Percentiles rank a stretch among this genome's conserved stretches.
Conservation (phyloP, 139 green algal genomes). For the Picochlorum sp. region DNA sequence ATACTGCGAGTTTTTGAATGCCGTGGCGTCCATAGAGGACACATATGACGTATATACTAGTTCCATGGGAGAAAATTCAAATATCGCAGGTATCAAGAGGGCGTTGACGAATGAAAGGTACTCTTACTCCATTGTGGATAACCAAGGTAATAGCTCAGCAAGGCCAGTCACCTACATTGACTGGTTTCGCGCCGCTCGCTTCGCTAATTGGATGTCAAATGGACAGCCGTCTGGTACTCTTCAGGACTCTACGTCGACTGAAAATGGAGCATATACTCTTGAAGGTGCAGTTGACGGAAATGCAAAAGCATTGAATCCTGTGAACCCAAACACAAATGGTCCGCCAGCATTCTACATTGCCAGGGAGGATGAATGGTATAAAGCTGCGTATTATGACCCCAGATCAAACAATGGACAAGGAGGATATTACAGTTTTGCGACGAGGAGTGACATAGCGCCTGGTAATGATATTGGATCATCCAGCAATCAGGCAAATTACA, state of each 20-base stretch:
- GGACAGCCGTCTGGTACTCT: neutral
- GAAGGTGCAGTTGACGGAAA: neutral
- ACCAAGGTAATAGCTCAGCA: neutral
- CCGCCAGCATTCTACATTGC: neutral
- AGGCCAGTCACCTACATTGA: neutral
- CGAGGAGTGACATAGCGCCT: neutral
- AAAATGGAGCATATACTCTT: neutral
- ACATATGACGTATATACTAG: no score
- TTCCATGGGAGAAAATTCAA: no score
- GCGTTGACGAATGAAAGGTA: no score
- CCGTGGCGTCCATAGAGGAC: no score
- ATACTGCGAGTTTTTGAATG: neutral
- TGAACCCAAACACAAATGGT: neutral
- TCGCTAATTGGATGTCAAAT: slow-evolving; percentile 3
- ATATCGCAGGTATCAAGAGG: no score
- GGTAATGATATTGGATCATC: slow-evolving; percentile 1
- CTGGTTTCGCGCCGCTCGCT: neutral
- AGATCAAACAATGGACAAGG: neutral
- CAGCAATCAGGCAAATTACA: slow-evolving; percentile 5
- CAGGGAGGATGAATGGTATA: slow-evolving; percentile 5
- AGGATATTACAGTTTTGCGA: slow-evolving; percentile 1
- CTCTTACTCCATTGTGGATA: neutral
- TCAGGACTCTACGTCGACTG: neutral
- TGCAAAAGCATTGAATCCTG: neutral
- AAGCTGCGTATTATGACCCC: neutral